These are phyloP conservation scores for Ceratobasidium papillatum DNA, from an alignment of 1,284 basidiomycete species.

Conservation along the genomic window DNA sequence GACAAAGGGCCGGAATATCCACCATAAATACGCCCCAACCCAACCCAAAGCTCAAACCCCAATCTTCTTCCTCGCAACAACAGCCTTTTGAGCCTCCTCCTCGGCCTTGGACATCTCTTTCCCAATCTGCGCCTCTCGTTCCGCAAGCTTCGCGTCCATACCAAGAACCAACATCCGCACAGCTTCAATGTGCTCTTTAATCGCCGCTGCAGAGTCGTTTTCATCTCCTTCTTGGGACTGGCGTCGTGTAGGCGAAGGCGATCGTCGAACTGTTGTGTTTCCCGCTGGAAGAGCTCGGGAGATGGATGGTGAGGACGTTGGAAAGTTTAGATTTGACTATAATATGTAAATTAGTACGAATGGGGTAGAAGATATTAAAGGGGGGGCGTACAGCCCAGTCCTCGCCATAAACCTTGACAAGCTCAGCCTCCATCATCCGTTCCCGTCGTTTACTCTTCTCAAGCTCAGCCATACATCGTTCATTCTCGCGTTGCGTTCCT, in stretches of 20 bases:
- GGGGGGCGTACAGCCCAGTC: slow-evolving; percentile 41
- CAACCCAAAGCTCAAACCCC: slow-evolving; percentile 2
- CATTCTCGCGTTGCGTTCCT: slow-evolving; percentile 45
- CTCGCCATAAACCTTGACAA: slow-evolving; percentile 42
- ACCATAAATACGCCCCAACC: not conserved
- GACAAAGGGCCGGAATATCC: not conserved
- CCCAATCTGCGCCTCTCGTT: slow-evolving; percentile 41
- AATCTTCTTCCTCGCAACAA: slow-evolving; percentile 26
- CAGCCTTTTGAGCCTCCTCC: slow-evolving; percentile 38
- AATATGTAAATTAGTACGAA: not conserved
- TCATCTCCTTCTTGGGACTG: slow-evolving; percentile 1
- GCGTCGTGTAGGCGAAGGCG: slow-evolving; percentile 20
- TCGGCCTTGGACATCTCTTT: slow-evolving; percentile 39
- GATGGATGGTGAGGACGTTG: slow-evolving; percentile 26
- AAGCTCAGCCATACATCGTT: slow-evolving; percentile 45
- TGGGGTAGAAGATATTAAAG: not conserved
- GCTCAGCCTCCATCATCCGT: slow-evolving; percentile 42
- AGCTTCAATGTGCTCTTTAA: slow-evolving; percentile 42
- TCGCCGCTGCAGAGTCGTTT: not conserved
- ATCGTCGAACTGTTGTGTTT: slow-evolving; percentile 17
- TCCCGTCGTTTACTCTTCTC: slow-evolving; percentile 43
- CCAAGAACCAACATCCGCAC: slow-evolving; percentile 42
- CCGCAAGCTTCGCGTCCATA: slow-evolving; percentile 43
- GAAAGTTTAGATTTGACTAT: not conserved
- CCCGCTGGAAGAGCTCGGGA: slow-evolving; percentile 25